Conservation (phyloP, 2,329 filamentous ascomycete genomes). For the Davidsoniella eucalypti region DNA sequence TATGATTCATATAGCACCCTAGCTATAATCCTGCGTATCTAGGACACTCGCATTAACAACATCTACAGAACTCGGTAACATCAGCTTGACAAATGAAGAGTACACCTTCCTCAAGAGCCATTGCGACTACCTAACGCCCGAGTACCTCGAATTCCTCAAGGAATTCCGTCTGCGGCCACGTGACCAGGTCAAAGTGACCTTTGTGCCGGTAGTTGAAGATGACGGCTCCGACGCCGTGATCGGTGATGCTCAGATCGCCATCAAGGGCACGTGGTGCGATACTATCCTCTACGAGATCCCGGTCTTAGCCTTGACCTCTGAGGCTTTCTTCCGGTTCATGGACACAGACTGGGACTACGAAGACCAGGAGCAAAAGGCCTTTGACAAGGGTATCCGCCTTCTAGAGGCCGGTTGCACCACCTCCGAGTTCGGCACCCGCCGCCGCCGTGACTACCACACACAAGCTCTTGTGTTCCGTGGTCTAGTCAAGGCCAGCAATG, state of each 20-base stretch:
- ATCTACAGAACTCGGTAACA: slow-evolving; percentile 58
- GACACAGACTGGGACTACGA: slow-evolving; percentile 84
- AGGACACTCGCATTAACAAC: neutral
- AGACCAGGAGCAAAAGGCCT: slow-evolving; percentile 72
- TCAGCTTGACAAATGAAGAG: slow-evolving; percentile 66
- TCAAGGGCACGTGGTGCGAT: slow-evolving; percentile 76
- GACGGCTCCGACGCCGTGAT: slow-evolving; percentile 46
- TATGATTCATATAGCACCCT: neutral
- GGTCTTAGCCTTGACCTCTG: slow-evolving; percentile 75
- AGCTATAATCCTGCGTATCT: neutral
- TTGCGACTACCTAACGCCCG: slow-evolving; percentile 62
- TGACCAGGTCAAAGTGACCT: slow-evolving; percentile 61
- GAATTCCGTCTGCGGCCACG: slow-evolving; percentile 67
- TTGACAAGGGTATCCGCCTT: slow-evolving; percentile 60
- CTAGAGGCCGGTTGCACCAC: slow-evolving; percentile 72
- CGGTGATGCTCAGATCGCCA: slow-evolving; percentile 61
- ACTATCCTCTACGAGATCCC: slow-evolving; percentile 98
- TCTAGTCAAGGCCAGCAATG: slow-evolving; percentile 60
- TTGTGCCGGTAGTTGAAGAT: slow-evolving; percentile 37
- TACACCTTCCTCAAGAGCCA: slow-evolving; percentile 58
- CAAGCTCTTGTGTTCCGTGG: slow-evolving; percentile 85
- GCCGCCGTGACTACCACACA: slow-evolving; percentile 84
- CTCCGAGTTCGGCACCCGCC: slow-evolving; percentile 84
- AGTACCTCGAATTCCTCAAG: slow-evolving; percentile 68
- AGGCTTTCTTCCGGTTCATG: slow-evolving; percentile 95